Evolutionary conservation across 176 grass and related monocot species (phyloP), one percentile per base, ranked within the genome.

Genomic region (Aegilops sharonensis): DNA sequence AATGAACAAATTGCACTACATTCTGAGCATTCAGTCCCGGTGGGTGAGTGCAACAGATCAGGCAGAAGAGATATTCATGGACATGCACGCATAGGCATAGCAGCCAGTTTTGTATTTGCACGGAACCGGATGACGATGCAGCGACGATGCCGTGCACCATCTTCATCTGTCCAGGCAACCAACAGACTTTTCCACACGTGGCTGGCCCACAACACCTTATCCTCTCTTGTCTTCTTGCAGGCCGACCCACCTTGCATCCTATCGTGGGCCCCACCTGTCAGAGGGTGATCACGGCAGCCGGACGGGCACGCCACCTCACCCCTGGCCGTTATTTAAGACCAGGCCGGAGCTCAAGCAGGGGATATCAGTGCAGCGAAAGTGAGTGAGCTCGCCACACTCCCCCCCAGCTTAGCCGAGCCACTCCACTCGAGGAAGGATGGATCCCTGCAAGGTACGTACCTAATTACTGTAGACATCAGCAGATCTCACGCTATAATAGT

Each of bases 291-390:
- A 6, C 1, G 1, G 1, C 1, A 1, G 1, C 1, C 50, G 17
- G 77, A 8, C 0, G 34, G 78, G n/a, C 34, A 69, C n/a, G 20
- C 6, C 13, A 65, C 78, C 27, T 14, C 34, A 3, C 62, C 0
- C 14, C 59, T 0, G 10, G 29, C 70, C 45, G 71, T n/a, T 90
- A 90, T 90, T 82, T 90, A 90, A 85, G 37, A 30, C 45, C 54
- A 11, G 54, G 8, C 6, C 1, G n/a, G 2, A 6, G 2, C 47
- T 69, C 48, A 8, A 68, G 40, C 61, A 48, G 8, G 14, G 35
- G 3, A 79, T 29, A 72, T 1, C n/a, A 62, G n/a, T 25, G 60
- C 60, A 62, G n/a, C 9, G 60, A 25, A n/a, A 62, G 60, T 24
- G 72, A 62, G 68, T 43, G 47, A 73, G 78, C 42, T 14, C 35